Evolutionary conservation across 805 yeast species (phyloP).

Genomic region (Yamadazyma phyllophila): DNA sequence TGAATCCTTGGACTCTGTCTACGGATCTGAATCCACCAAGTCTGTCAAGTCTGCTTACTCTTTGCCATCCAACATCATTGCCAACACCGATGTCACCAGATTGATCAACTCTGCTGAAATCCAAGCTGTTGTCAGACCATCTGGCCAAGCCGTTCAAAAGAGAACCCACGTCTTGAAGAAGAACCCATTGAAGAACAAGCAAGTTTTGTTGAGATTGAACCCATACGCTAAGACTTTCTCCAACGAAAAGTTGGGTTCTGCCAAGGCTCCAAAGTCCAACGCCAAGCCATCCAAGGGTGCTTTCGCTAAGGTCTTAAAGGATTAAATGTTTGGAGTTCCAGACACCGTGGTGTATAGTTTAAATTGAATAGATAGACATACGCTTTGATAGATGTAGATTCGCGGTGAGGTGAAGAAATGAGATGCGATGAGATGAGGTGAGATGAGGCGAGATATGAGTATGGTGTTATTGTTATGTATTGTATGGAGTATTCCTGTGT

Average conservation of each 20-base stretch:
- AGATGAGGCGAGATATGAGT: too few relatives aligned
- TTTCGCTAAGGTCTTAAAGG: constrained; percentile 64
- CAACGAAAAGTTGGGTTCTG: constrained; percentile 85
- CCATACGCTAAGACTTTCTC: constrained; percentile 98
- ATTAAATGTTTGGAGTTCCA: constrained; percentile 22
- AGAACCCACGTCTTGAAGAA: constrained; percentile 95
- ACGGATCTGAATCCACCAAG: constrained; percentile 88
- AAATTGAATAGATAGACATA: constrained; percentile 9
- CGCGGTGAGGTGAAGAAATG: too few relatives aligned
- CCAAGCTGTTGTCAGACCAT: constrained; percentile 95
- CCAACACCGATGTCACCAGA: constrained; percentile 95
- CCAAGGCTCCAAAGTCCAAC: constrained; percentile 64
- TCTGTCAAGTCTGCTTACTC: constrained; percentile 86
- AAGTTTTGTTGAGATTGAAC: constrained; percentile 96
- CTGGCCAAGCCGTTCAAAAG: constrained; percentile 92
- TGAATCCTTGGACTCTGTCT: constrained; percentile 92
- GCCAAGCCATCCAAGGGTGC: constrained; percentile 70
- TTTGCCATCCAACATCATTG: constrained; percentile 89
- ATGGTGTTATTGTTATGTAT: too few relatives aligned
- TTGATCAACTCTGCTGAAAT: constrained; percentile 98
- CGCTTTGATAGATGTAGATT: too few relatives aligned
- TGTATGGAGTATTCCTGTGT: too few relatives aligned
- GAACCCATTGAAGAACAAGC: constrained; percentile 97
- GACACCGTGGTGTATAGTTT: constrained; percentile 3
- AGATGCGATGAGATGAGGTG: too few relatives aligned